Evolutionary conservation across 805 yeast genomes (phyloP).

Genomic region (Barnettozyma botsteinii): DNA sequence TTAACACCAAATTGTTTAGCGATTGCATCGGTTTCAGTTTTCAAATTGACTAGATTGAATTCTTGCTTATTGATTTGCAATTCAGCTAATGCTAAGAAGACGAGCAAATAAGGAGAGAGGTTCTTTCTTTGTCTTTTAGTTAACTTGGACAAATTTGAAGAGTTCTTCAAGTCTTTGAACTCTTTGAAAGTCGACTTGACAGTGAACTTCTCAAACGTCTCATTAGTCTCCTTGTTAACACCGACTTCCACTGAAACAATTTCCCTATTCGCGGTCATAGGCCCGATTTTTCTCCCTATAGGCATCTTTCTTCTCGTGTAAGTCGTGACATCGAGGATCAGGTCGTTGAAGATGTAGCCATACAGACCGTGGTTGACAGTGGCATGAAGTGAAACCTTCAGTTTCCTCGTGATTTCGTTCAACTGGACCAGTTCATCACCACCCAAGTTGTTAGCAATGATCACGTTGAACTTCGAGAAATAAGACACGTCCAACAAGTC

Average conservation of each 20-base stretch:
- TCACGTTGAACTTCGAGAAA: constrained; percentile 55
- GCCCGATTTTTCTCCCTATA: constrained; percentile 47
- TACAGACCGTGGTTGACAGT: constrained; percentile 72
- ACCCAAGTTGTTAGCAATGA: constrained; percentile 67
- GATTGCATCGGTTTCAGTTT: constrained; percentile 24
- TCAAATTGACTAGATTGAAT: constrained; percentile 27
- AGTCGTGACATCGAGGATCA: constrained; percentile 54
- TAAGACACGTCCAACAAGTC: constrained; percentile 27
- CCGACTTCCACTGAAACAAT: constrained; percentile 33
- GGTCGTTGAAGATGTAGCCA: constrained; percentile 77
- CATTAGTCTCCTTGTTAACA: constrained; percentile 31
- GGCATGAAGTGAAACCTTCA: constrained; percentile 60
- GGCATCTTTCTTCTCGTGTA: constrained; percentile 47
- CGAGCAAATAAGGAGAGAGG: constrained; percentile 52
- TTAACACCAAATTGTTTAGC: constrained; percentile 36
- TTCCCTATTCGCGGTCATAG: constrained; percentile 36
- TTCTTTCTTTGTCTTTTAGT: constrained; percentile 38
- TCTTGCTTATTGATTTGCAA: constrained; percentile 21
- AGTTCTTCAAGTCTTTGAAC: constrained; percentile 31
- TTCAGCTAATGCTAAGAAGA: constrained; percentile 55
- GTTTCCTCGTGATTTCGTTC: constrained; percentile 50
- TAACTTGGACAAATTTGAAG: constrained; percentile 20
- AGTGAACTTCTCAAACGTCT: constrained; percentile 31
- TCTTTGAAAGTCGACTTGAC: constrained; percentile 33
- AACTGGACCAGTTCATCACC: constrained; percentile 37